Evolutionary conservation across 164 flowering plant species (phyloP).

Genomic region (Vitis amurensis): DNA sequence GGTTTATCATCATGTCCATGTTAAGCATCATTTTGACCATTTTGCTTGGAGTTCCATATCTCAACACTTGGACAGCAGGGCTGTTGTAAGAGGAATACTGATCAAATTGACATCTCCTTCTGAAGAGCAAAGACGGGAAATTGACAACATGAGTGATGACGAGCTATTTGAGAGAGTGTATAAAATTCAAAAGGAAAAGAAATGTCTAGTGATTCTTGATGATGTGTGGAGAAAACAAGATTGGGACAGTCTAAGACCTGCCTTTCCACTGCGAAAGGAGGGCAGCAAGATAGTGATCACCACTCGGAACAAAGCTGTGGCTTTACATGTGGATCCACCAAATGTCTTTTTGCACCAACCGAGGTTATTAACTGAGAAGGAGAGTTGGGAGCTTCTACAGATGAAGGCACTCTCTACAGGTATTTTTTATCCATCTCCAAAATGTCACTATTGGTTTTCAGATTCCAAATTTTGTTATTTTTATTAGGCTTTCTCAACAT

Average conservation of each 20-base stretch:
- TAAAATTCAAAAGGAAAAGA: conserved; percentile 6
- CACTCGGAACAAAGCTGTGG: conserved; percentile 23
- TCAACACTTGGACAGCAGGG: conserved; percentile 8
- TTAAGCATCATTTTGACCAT: conserved; percentile 9
- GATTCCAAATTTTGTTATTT: no score
- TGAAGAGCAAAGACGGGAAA: conserved; percentile 1
- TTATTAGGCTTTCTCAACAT: no score
- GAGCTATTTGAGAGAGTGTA: conserved; percentile 8
- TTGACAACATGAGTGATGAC: not conserved
- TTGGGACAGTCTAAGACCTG: conserved; percentile 24
- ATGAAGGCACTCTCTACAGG: no score
- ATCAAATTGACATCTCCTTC: not conserved
- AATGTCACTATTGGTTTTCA: no score
- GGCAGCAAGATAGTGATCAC: conserved; percentile 31
- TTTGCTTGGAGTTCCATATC: conserved; percentile 26
- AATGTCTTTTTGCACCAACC: not conserved
- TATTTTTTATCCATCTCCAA: no score
- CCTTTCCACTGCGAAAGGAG: conserved; percentile 6
- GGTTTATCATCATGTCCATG: not conserved
- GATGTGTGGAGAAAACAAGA: conserved; percentile 28
- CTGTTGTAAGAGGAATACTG: conserved; percentile 11
- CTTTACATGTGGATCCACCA: conserved; percentile 15
- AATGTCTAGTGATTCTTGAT: conserved; percentile 40
- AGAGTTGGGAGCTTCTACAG: conserved; percentile 29
- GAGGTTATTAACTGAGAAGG: conserved; percentile 2